These are phyloP conservation scores for Aspergillus taichungensis DNA, from an alignment of 495 filamentous ascomycete genomes.

Conservation along the genomic window DNA sequence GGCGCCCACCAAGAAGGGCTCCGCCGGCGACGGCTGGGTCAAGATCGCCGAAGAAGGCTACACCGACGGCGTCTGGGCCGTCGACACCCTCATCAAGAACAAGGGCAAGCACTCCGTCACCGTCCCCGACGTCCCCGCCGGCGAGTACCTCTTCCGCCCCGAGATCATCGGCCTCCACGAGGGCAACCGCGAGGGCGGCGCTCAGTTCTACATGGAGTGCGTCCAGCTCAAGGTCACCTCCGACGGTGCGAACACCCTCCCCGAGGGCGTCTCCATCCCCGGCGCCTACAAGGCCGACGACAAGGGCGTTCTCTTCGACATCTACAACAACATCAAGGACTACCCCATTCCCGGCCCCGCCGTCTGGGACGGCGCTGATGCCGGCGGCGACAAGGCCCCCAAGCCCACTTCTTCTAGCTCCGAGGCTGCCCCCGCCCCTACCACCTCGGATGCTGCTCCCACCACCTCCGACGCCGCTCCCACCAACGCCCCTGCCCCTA, in stretches of 20 bases:
- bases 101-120: conserved; percentile 17
- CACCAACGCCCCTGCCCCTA: conserved; percentile 1
- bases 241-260: conserved; percentile 10
- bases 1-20: conserved; percentile 12
- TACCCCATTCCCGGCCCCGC: conserved; percentile 18
- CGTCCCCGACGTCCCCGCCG: conserved; percentile 15
- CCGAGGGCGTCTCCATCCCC: conserved; percentile 13
- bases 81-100: conserved; percentile 14
- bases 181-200: conserved; percentile 10
- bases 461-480: conserved; percentile 1
- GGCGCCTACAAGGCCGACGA: conserved; percentile 13
- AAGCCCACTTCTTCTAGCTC: conserved; percentile 6
- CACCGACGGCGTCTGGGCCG: conserved; percentile 13
- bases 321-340: conserved; percentile 11
- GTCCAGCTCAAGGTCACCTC: conserved; percentile 18
- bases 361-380: conserved; percentile 13
- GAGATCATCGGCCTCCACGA: conserved; percentile 20
- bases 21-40: conserved; percentile 14
- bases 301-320: conserved; percentile 14
- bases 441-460: neutral
- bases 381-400: no score
- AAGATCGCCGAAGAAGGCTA: conserved; percentile 18
- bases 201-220: conserved; percentile 22
- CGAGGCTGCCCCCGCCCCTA: neutral
- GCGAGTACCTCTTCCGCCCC: conserved; percentile 17